Conservation (phyloP, 1,139 yeast genomes). For the Pichia cactophila region DNA sequence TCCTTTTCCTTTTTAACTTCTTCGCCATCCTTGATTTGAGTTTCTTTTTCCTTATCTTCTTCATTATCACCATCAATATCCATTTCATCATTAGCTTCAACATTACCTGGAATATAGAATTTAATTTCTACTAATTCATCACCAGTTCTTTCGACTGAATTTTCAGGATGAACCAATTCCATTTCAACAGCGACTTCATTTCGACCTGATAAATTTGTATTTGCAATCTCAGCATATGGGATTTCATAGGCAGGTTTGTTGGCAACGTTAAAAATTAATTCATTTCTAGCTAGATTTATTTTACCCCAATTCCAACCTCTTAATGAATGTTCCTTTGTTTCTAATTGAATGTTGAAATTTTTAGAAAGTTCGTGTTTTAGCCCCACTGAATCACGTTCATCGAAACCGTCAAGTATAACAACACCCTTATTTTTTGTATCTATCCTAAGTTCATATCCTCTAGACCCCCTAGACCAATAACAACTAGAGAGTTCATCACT, state of each 20-base stretch:
- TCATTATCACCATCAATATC: conserved; percentile 21
- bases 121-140: conserved; percentile 95
- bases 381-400: conserved; percentile 68
- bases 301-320: conserved; percentile 99
- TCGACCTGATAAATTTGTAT: conserved; percentile 88
- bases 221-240: conserved; percentile 72
- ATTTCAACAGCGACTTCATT: conserved; percentile 91
- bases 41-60: conserved; percentile 14
- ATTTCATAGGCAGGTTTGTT: conserved; percentile 89
- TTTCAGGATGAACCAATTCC: conserved; percentile 49
- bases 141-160: conserved; percentile 57
- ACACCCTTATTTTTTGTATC: conserved; percentile 87
- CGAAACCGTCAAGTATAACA: conserved; percentile 86
- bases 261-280: conserved; percentile 75
- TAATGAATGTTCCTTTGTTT: conserved; percentile 80
- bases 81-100: conserved; percentile 31
- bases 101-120: conserved; percentile 82
- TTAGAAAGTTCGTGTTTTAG: conserved; percentile 79
- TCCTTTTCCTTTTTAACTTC: conserved; percentile 25
- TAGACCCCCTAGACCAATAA: conserved; percentile 88
- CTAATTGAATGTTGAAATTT: conserved; percentile 64
- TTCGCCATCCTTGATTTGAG: conserved; percentile 34
- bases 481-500: conserved; percentile 74
- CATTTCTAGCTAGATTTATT: conserved; percentile 86
- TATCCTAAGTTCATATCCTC: conserved; percentile 83